Base-by-base conservation (phyloP, 2,329 filamentous ascomycete species). In the Fusarium duplospermum region DNA sequence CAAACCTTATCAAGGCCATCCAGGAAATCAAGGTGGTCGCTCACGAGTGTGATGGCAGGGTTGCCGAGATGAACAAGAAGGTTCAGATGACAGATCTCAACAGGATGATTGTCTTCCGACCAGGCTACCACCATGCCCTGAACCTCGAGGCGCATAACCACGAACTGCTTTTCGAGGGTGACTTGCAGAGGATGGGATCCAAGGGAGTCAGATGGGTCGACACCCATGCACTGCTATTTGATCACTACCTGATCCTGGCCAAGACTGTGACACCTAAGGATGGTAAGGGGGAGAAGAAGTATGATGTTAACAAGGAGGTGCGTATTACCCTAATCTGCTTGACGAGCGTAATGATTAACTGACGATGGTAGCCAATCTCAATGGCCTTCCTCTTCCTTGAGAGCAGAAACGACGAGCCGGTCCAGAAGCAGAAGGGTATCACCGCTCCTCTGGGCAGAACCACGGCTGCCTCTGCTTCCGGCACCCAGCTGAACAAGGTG, bases 301-400 rank as follows among this genome's bases (percentile, higher is more conserved):
- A 96, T 77, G 96, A 99, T 82, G 96, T 99, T 35, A 98, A 95
- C 1, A 95, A 97, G 82, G 88, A 97, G 83, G 92, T 93, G 83
- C 84, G 89, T 77, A 22, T n/a, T 29, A 16, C 24, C 27, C 18
- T n/a, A 6, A n/a, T 33, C 11, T 8, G 14, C 4, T 33, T 56
- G 18, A 18, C 27, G 9, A 47, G 36, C 35, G 7, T 24, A 33
- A 18, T 47, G n/a, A 58, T 74, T 83, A 72, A 83, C 79, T 71
- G 14, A 62, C 69, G 36, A 11, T 24, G 24, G 24, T 52, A 93
- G 86, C 94, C 93, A 8, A 98, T 99, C 72, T 96, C 96, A 0
- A 99, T 99, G 96, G 95, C 97, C 77, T 87, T 99, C 3, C 87
- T 99, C 29, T 94, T 97, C 59, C 87, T 99, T 1, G 97, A 99